Conservation (phyloP, 768 basidiomycete species). For the Russula sp. region DNA sequence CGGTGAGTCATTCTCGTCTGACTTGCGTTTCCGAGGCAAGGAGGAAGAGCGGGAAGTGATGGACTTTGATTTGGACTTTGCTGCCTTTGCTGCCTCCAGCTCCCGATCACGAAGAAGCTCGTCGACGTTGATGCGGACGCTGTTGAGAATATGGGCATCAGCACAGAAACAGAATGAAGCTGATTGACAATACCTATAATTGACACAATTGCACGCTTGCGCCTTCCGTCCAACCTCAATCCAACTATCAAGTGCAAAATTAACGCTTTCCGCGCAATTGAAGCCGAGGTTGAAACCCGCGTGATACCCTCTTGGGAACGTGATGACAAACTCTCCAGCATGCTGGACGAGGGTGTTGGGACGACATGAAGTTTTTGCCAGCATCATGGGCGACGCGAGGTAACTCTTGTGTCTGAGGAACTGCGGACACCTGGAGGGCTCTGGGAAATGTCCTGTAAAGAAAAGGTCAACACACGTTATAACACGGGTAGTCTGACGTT, state of each 20-base stretch:
- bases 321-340: slow-evolving; percentile 93
- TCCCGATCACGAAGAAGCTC: slow-evolving; percentile 67
- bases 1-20: slow-evolving; percentile 31
- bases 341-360: slow-evolving; percentile 90
- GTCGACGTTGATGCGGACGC: slow-evolving; percentile 92
- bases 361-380: slow-evolving; percentile 69
- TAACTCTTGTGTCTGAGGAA: slow-evolving; percentile 97
- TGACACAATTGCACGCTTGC: slow-evolving; percentile 64
- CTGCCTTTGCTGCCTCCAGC: slow-evolving; percentile 33
- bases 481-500: slow-evolving; percentile 19
- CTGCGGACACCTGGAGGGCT: slow-evolving; percentile 75
- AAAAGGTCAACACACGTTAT: background rate
- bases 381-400: slow-evolving; percentile 77
- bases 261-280: slow-evolving; percentile 96
- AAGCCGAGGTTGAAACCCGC: slow-evolving; percentile 95
- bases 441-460: slow-evolving; percentile 74
- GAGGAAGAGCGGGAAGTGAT: slow-evolving; percentile 19
- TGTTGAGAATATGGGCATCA: slow-evolving; percentile 29
- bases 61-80: slow-evolving; percentile 16
- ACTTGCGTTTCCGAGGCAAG: slow-evolving; percentile 34
- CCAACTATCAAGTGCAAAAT: slow-evolving; percentile 95
- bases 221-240: slow-evolving; percentile 80
- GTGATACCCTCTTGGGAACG: slow-evolving; percentile 91
- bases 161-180: background rate
- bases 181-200: slow-evolving; percentile 48